Conservation (phyloP, 106 monocot genomes). For the Apostasia shenzhenica region DNA sequence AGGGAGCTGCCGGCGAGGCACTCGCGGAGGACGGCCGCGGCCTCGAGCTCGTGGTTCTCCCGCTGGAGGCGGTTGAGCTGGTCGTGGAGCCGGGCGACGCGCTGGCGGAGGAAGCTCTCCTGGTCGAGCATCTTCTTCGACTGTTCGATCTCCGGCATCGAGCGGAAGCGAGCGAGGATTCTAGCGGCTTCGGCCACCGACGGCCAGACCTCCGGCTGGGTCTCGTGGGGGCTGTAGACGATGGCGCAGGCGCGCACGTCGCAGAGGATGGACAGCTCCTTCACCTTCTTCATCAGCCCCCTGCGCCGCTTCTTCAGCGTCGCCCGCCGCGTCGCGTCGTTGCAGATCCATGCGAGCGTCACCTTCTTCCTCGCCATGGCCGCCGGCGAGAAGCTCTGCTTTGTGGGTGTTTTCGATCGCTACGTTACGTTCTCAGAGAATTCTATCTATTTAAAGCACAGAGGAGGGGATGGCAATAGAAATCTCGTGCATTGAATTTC, state of each 20-base stretch:
- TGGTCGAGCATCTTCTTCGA: constrained; percentile 5
- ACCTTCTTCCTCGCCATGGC: constrained; percentile 17
- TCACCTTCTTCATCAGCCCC: constrained; percentile 9
- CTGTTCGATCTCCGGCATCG: not conserved
- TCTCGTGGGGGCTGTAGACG: not conserved
- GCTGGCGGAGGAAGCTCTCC: not conserved
- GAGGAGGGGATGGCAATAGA: no score
- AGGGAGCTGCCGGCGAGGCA: not conserved
- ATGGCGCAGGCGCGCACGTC: constrained; percentile 6
- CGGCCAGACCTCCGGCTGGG: constrained; percentile 8
- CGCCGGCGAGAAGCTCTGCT: no score
- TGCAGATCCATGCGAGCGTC: constrained; percentile 1
- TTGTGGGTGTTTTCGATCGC: no score
- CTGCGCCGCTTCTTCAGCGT: constrained; percentile 8
- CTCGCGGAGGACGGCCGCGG: not conserved
- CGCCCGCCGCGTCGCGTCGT: not conserved
- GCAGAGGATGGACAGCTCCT: constrained; percentile 13
- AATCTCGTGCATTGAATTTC: no score
- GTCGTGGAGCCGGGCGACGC: not conserved
- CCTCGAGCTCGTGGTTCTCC: not conserved
- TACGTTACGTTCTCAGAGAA: no score
- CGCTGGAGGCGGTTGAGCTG: not conserved
- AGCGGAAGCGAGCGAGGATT: not conserved
- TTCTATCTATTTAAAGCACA: no score
- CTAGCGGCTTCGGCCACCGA: not conserved